Base-by-base conservation (phyloP, 2,329 filamentous ascomycete genomes). In the Sarocladium strictum region DNA sequence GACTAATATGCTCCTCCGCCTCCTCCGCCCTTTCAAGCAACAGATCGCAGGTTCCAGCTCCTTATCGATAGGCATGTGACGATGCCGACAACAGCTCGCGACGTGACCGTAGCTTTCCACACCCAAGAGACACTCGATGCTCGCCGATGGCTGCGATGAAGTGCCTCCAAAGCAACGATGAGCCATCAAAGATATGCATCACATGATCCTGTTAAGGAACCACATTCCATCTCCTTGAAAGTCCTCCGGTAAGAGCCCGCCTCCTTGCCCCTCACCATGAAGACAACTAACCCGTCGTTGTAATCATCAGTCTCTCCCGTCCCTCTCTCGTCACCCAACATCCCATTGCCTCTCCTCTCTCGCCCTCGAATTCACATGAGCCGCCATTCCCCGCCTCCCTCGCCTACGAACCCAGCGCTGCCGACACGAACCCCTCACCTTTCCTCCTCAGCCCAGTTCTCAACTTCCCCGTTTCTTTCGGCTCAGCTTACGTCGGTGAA, bases 401-500 rank as follows among this genome's bases (percentile, higher is more conserved):
- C 51, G 87, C 89, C 41, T 93, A 91, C 68, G 81, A 38, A 17
- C 50, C 64, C 56, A 65, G 71, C 26, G 63, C 63, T 54, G 61
- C 64, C 57, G 63, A 65, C 54, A 76, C 77, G 27, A 82, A 81
- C 59, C 73, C 79, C 3, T 69, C 74, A 14, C 77, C 80, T 6
- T 83, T 83, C 66, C 68, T 84, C 57, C 76, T 86, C 58, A 79
- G 78, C 32, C 83, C 83, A 1, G 76, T 85, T 53, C 80, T 97
- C 63, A 94, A 90, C 47, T 84, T 97, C 1, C 93, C 94, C 10
- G 86, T 91, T 15, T 87, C 90, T 0, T 97, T 99, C 68, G 93
- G 92, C 43, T 93, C 90, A 12, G 92, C 93, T 9, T 97, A 97
- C 68, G 93, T 97, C 19, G 94, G 94, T 63, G 92, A 97, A 74